Base-by-base conservation (phyloP, 768 basidiomycete species). In the Phallus indusiatus region DNA sequence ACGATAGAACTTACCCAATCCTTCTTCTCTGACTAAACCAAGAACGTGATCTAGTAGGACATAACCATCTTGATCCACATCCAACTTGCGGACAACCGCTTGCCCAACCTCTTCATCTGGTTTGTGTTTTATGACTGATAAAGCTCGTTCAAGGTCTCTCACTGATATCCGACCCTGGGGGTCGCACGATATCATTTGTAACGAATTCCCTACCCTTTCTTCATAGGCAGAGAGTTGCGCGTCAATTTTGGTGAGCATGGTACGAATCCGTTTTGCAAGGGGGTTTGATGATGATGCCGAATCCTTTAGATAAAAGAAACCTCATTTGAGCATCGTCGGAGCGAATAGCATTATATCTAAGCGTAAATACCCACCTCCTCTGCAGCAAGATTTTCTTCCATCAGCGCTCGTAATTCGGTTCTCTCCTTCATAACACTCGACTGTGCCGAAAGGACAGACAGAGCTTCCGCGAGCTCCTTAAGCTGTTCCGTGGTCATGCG, bases 401-500 rank as follows among this genome's bases (percentile, higher is more conserved):
- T 92, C n/a, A 99, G 76, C 8, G 79, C 79, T 34, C 85, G 84
- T 22, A 98, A 81, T 73, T 98, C 96, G 64, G 88, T 85, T 37
- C 95, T 86, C 73, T 99, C 96, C 74, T 97, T 94, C 60, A 98
- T 80, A 36, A 98, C 94, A 62, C 88, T 90, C 4, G 92, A 95
- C 71, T 89, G 94, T 60, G 95, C 89, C 17, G 93, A 94, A 56
- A 98, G 76, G 67, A 98, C 81, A 2, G 88, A 85, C 58, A 98
- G 75, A 1, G 94, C 94, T 64, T 95, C 94, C 42, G 86, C 86
- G 37, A 99, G 81, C 72, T 99, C 96, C 68, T 87, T 88, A 21
- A 99, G 79, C 67, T 99, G 94, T 67, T 98, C 95, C 10, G 88
- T 83, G 1, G 94, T 98, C 95, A 99, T 97, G 48, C 92, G 86